Evolutionary conservation across 495 filamentous ascomycete genomes (phyloP).

Genomic region (Paragyromitra xinjiangensis): DNA sequence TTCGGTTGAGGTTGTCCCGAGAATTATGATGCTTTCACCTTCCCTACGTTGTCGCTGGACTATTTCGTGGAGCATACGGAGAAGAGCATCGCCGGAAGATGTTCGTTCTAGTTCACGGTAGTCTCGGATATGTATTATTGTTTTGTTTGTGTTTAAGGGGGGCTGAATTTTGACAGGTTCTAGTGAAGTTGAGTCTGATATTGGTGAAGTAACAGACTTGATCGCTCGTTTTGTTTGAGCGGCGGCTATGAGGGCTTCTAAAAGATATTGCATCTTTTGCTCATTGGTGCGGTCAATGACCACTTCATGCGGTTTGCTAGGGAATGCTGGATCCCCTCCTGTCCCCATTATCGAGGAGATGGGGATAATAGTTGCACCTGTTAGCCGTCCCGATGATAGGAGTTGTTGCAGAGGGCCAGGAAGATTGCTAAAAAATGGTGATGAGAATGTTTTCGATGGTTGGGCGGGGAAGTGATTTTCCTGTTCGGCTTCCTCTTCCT

Average conservation of each 20-base stretch:
- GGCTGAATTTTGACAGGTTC: slow-evolving; percentile 55
- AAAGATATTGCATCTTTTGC: slow-evolving; percentile 56
- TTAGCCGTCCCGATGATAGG: slow-evolving; percentile 33
- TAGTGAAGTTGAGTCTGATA: slow-evolving; percentile 28
- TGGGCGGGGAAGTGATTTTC: slow-evolving; percentile 19
- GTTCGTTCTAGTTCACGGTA: slow-evolving; percentile 76
- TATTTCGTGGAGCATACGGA: slow-evolving; percentile 72
- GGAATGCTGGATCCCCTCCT: neutral
- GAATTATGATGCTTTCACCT: slow-evolving; percentile 75
- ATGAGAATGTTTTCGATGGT: slow-evolving; percentile 17
- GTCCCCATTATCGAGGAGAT: slow-evolving; percentile 7
- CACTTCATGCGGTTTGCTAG: slow-evolving; percentile 20
- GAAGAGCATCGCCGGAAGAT: slow-evolving; percentile 68
- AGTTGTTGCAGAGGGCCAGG: slow-evolving; percentile 41
- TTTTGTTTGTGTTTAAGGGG: slow-evolving; percentile 19
- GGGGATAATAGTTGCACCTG: slow-evolving; percentile 43
- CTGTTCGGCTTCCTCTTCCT: slow-evolving; percentile 51
- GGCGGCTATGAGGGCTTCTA: slow-evolving; percentile 58
- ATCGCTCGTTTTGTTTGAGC: slow-evolving; percentile 52
- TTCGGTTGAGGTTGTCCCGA: slow-evolving; percentile 73
- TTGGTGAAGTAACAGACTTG: neutral
- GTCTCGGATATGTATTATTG: slow-evolving; percentile 84
- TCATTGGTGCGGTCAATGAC: slow-evolving; percentile 54
- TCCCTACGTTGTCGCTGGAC: slow-evolving; percentile 73
- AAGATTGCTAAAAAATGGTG: slow-evolving; percentile 23